Percentiles rank a stretch among this genome's conserved stretches.
Conservation (phyloP, 352 stramenopile genomes). For the Phytophthora melonis region DNA sequence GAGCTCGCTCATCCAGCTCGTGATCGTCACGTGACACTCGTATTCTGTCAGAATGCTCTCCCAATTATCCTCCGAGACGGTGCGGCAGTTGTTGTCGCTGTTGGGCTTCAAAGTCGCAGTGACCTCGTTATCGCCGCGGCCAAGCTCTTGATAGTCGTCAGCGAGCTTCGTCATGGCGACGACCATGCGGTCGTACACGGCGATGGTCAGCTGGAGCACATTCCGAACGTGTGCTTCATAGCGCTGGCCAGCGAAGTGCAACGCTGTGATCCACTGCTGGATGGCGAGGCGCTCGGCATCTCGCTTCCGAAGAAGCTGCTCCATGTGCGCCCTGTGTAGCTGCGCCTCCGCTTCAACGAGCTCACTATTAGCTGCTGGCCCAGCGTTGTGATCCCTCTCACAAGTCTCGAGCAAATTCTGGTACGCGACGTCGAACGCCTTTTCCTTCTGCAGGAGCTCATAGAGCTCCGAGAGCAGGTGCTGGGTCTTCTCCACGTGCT, state of each 20-base stretch:
- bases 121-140: background rate
- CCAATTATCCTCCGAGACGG: slow-evolving; percentile 16
- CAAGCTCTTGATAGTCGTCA: slow-evolving; percentile 27
- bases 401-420: slow-evolving; percentile 24
- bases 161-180: slow-evolving; percentile 14
- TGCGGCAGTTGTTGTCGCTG: background rate
- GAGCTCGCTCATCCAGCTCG: slow-evolving; percentile 53
- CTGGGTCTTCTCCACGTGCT: slow-evolving; percentile 50
- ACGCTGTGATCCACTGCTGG: slow-evolving; percentile 46
- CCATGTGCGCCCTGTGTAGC: slow-evolving; percentile 16
- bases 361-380: background rate
- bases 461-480: slow-evolving; percentile 58
- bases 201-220: slow-evolving; percentile 31
- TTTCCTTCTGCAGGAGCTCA: slow-evolving; percentile 52
- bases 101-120: background rate
- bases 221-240: slow-evolving; percentile 35
- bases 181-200: slow-evolving; percentile 37
- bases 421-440: slow-evolving; percentile 43
- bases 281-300: slow-evolving; percentile 40
- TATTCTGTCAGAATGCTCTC: slow-evolving; percentile 18
- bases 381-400: background rate
- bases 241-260: slow-evolving; percentile 47
- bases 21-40: slow-evolving; percentile 38
- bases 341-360: slow-evolving; percentile 1
- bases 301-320: slow-evolving; percentile 32